Conservation (phyloP, 345 rosid genomes). For the Erodium maritimum region DNA sequence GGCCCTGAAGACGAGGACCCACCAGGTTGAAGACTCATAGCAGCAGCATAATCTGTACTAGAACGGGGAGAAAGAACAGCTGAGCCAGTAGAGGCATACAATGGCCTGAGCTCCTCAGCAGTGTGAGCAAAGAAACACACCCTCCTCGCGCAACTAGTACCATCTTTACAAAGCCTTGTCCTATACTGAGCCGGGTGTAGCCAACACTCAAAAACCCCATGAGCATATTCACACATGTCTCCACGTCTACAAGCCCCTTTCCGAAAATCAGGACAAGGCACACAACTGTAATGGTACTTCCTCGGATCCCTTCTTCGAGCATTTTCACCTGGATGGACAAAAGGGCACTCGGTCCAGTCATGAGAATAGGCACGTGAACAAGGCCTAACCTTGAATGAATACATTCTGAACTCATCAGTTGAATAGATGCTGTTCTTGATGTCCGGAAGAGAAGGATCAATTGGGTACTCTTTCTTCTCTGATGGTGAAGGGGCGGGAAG, state of each 20-base stretch:
- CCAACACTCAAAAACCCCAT: conserved; percentile 88
- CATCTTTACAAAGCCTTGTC: conserved; percentile 80
- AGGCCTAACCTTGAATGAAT: conserved; percentile 16
- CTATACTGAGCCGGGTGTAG: conserved; percentile 77
- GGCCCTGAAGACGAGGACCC: conserved; percentile 69
- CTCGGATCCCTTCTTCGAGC: conserved; percentile 17
- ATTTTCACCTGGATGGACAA: conserved; percentile 17
- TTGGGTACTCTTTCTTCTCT: conserved; percentile 79
- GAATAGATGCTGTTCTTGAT: conserved; percentile 59
- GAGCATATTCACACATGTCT: conserved; percentile 15
- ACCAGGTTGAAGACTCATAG: conserved; percentile 75
- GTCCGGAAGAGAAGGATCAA: conserved; percentile 91
- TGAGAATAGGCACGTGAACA: conserved; percentile 16
- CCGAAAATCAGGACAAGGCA: conserved; percentile 18
- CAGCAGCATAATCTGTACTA: conserved; percentile 36
- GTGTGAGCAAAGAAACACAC: conserved; percentile 87
- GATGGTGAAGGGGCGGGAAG: conserved; percentile 19
- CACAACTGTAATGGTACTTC: conserved; percentile 17
- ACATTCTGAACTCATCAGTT: conserved; percentile 17
- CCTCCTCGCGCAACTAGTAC: conserved; percentile 45
- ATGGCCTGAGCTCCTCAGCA: conserved; percentile 58
- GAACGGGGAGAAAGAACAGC: conserved; percentile 90
- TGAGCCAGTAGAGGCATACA: conserved; percentile 80
- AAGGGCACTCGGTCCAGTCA: conserved; percentile 23
- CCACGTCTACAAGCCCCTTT: conserved; percentile 17